Evolutionary conservation across 257 asterid species (phyloP), one percentile per base, ranked within the genome.

Genomic region (Solanum virginianum): DNA sequence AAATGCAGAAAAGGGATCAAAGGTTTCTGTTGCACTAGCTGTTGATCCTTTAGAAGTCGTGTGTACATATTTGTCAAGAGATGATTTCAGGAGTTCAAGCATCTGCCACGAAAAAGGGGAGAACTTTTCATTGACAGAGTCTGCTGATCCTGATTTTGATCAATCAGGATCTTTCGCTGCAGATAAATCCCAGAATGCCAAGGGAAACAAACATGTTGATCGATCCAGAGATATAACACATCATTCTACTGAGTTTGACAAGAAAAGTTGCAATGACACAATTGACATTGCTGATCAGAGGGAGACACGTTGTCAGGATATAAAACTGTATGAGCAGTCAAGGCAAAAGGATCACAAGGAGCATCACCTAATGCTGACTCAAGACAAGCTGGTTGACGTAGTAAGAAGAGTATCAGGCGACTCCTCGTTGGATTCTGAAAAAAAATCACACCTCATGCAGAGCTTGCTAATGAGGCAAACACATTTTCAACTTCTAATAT

Each of bases 391-490:
- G 82, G 95, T 91, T 89, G 92, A 91, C 82, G 87, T 93, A 59
- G 90, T 94, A 87, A 90, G 91, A 92, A 91, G 93, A 91, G 93
- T 95, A 63, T 94, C 97, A 45, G 89, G 94, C 83, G 98, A 95
- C 87, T 84, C 94, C 53, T 87, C 89, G 87, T 85, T 95, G 88
- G 97, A 91, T 88, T 68, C 88, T 83, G 88, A 86, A 80, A 88
- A 90, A 87, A 94, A 95, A 86, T 88, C 97, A 18, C 85, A 88
- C 79, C 83, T 95, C 59, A 90, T 92, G 72, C 98, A 94, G 91
- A 93, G 91, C 92, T 85, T 95, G 86, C 88, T 91, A 79, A 91
- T 89, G 94, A 95, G 98, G 98, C 93, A 88, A 91, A 24, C 72
- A 39, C 75, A 82, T 71, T 87, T 59, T 70, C 1, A 70, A 68